phyloP scores from a whole-genome alignment of 768 basidiomycete genomes.

The Pisolithus microcarpus region DNA sequence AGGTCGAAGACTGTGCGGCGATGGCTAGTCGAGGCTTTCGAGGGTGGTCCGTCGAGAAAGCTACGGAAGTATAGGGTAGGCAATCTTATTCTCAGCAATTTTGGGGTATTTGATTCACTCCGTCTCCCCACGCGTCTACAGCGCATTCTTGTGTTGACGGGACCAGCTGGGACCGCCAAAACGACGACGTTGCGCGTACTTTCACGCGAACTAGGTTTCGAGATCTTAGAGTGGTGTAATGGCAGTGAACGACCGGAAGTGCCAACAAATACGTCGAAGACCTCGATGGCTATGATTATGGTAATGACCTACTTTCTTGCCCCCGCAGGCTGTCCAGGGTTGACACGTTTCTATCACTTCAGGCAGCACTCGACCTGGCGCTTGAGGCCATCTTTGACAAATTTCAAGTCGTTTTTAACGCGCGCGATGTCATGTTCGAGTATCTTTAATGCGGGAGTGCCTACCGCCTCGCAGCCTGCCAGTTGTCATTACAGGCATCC shows the following conservation, averaged over 20 bases:
- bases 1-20: slow-evolving; percentile 70
- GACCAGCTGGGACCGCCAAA: slow-evolving; percentile 87
- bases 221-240: slow-evolving; percentile 84
- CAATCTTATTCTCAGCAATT: slow-evolving; percentile 5
- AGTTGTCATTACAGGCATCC: slow-evolving; percentile 3
- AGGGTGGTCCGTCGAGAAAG: slow-evolving; percentile 56
- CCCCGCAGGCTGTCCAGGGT: not conserved
- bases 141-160: slow-evolving; percentile 80
- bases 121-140: slow-evolving; percentile 23
- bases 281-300: slow-evolving; percentile 1
- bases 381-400: slow-evolving; percentile 46
- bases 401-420: slow-evolving; percentile 67
- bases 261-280: slow-evolving; percentile 17
- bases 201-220: slow-evolving; percentile 64
- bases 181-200: slow-evolving; percentile 78
- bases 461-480: slow-evolving; percentile 7
- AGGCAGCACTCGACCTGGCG: slow-evolving; percentile 10
- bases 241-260: slow-evolving; percentile 47
- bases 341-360: not conserved
- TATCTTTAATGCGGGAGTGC: slow-evolving; percentile 31
- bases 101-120: not conserved
- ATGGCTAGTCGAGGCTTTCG: slow-evolving; percentile 70
- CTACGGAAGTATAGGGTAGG: slow-evolving; percentile 69
- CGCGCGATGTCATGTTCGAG: slow-evolving; percentile 57
- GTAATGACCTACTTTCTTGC: slow-evolving; percentile 1